A percentile compares a stretch with the other conserved stretches of the same genome.
These are phyloP conservation scores for Bipolaris sorokiniana DNA, from an alignment of 2,329 filamentous ascomycete species.

Conservation along the genomic window DNA sequence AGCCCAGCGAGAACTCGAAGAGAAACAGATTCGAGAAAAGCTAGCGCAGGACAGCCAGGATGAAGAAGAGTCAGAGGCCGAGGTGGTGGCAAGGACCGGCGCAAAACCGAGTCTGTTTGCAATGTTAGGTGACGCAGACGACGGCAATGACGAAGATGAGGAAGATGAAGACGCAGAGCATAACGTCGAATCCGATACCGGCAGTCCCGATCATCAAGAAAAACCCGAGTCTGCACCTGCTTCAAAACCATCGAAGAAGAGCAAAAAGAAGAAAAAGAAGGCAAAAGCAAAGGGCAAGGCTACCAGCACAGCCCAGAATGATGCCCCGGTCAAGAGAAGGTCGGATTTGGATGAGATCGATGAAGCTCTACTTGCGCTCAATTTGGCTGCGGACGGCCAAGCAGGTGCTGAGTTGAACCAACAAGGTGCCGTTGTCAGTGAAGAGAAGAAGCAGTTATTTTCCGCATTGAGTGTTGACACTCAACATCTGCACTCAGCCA, in stretches of 20 bases:
- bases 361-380: constrained; percentile 65
- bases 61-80: constrained; percentile 50
- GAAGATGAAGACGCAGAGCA: constrained; percentile 38
- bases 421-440: constrained; percentile 34
- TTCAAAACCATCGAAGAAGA: constrained; percentile 48
- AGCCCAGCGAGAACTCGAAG: constrained; percentile 66
- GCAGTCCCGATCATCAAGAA: constrained; percentile 34
- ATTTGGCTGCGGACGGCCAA: constrained; percentile 37
- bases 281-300: constrained; percentile 61
- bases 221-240: constrained; percentile 31
- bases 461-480: constrained; percentile 67
- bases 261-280: constrained; percentile 69
- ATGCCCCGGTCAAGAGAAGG: constrained; percentile 30
- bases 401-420: constrained; percentile 25
- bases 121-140: constrained; percentile 52
- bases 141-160: constrained; percentile 48
- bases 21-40: constrained; percentile 57
- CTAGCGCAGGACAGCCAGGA: constrained; percentile 45
- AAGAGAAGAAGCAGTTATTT: constrained; percentile 56
- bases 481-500: constrained; percentile 79
- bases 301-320: constrained; percentile 25
- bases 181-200: constrained; percentile 36
- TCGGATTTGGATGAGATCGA: constrained; percentile 68
- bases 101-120: constrained; percentile 55
- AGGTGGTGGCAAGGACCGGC: constrained; percentile 34